These are phyloP conservation scores for Pholiota molesta DNA, from an alignment of 768 basidiomycete species.

Conservation along the genomic window DNA sequence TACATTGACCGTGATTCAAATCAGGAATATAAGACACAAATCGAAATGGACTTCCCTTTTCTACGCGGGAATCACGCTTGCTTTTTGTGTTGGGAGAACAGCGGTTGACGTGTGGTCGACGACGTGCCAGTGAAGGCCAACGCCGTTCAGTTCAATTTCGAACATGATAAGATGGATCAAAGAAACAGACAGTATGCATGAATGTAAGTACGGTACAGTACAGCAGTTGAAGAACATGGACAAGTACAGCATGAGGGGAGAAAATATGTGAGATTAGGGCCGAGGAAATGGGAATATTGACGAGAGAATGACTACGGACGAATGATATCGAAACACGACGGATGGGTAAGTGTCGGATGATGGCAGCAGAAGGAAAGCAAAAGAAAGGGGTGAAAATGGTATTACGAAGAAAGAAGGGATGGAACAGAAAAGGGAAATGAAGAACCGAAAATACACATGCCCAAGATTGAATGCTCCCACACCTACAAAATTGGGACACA, in stretches of 20 bases:
- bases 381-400: too few relatives aligned
- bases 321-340: neutral
- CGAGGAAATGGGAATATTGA: neutral
- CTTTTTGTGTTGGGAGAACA: neutral
- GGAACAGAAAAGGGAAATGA: too few relatives aligned
- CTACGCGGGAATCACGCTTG: neutral
- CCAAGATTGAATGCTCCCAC: too few relatives aligned
- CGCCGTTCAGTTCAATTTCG: too few relatives aligned
- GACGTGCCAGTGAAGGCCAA: too few relatives aligned
- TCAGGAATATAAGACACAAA: neutral
- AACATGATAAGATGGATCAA: too few relatives aligned
- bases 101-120: neutral
- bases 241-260: slow-evolving; percentile 8
- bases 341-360: too few relatives aligned
- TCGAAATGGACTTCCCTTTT: neutral
- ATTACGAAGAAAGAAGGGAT: too few relatives aligned
- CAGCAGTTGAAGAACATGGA: slow-evolving; percentile 3
- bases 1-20: neutral
- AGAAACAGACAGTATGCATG: too few relatives aligned
- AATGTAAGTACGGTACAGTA: neutral
- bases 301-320: neutral
- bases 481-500: too few relatives aligned
- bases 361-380: too few relatives aligned
- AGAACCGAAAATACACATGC: too few relatives aligned
- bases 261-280: neutral